phyloP scores from a whole-genome alignment of 2,329 filamentous ascomycete species.

The Aspergillus arachidicola region DNA sequence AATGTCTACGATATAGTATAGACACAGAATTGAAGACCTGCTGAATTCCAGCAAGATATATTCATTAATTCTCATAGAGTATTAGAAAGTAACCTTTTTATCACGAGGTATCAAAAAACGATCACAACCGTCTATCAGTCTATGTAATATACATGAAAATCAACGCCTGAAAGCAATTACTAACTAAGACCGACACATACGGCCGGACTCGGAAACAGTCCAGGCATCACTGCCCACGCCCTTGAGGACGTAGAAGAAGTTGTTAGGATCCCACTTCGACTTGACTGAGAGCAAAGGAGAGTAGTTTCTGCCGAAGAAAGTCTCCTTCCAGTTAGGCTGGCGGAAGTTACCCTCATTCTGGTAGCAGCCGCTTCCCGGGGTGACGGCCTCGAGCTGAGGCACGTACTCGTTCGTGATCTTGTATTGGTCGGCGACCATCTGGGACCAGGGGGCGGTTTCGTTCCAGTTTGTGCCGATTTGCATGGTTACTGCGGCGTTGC shows the following conservation, averaged over 20 bases:
- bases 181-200: conserved; percentile 30
- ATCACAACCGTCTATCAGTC: background rate
- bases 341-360: conserved; percentile 48
- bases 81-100: background rate
- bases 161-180: background rate
- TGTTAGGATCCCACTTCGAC: conserved; percentile 44
- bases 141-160: background rate
- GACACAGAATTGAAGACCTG: background rate
- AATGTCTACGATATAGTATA: background rate
- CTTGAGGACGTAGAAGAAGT: conserved; percentile 45
- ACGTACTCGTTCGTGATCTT: conserved; percentile 45
- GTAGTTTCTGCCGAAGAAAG: conserved; percentile 49
- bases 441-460: conserved; percentile 39
- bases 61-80: background rate
- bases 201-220: conserved; percentile 29
- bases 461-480: conserved; percentile 39
- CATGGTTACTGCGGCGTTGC: conserved; percentile 42
- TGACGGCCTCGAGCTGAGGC: conserved; percentile 42
- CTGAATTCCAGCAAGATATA: background rate
- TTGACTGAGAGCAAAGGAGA: conserved; percentile 40
- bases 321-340: conserved; percentile 44
- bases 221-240: conserved; percentile 44
- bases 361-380: conserved; percentile 44
- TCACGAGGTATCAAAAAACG: background rate
- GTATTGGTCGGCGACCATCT: conserved; percentile 40